Conservation (phyloP, 768 basidiomycete species). For the Holtermanniella nyarrowii region DNA sequence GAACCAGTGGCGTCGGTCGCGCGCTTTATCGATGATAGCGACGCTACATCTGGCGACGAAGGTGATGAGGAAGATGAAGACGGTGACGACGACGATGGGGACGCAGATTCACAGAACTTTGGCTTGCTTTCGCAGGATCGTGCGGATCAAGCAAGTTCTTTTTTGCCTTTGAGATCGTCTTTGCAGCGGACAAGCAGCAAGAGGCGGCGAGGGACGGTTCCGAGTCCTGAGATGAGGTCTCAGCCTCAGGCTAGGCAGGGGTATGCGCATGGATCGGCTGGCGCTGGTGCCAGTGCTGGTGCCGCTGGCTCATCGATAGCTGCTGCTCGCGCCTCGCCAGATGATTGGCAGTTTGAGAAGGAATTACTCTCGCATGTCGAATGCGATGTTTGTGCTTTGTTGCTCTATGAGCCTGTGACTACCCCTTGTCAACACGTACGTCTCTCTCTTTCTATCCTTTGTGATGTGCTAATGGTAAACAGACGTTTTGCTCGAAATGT, state of each 20-base stretch:
- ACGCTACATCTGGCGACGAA: conserved; percentile 3
- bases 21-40: neutral
- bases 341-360: conserved; percentile 33
- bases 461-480: neutral
- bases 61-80: conserved; percentile 5
- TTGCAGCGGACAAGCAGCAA: conserved; percentile 3
- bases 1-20: neutral
- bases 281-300: neutral
- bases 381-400: conserved; percentile 82
- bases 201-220: conserved; percentile 2
- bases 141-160: neutral
- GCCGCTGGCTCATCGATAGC: neutral
- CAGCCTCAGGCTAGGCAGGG: neutral
- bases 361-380: conserved; percentile 55
- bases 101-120: neutral
- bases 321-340: too few relatives aligned
- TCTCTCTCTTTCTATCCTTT: conserved; percentile 3
- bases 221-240: neutral
- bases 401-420: conserved; percentile 77
- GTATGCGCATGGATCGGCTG: neutral
- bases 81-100: conserved; percentile 3
- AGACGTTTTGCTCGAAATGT: conserved; percentile 88
- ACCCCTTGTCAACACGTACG: conserved; percentile 86
- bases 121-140: neutral
- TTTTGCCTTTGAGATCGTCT: conserved; percentile 22